Percentiles rank a stretch among this genome's conserved stretches.
phyloP scores from a whole-genome alignment of 129 eudicot genomes.

The Gnaphalium uliginosum region DNA sequence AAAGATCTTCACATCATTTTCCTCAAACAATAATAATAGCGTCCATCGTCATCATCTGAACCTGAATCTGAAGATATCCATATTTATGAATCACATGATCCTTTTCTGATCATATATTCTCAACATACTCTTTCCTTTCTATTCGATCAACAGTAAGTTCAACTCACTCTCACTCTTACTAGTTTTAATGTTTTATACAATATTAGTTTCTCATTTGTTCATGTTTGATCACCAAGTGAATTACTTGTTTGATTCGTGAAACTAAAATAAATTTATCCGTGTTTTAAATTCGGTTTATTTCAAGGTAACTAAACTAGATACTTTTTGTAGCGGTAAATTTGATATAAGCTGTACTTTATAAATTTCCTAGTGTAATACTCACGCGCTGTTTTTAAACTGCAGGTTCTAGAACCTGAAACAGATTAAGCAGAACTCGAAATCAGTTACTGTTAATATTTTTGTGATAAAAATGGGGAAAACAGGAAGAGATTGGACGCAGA shows the following conservation, averaged over 20 bases:
- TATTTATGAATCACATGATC: constrained; percentile 15
- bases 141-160: constrained; percentile 16
- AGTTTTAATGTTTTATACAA: background rate
- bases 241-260: too few species aligned
- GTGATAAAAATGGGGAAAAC: constrained; percentile 60
- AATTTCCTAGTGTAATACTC: too few species aligned
- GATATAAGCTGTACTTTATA: too few species aligned
- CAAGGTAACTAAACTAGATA: too few species aligned
- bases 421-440: background rate
- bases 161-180: background rate
- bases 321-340: too few species aligned
- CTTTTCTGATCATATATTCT: background rate
- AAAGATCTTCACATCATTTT: constrained; percentile 29
- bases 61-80: background rate
- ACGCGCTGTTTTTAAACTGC: too few species aligned
- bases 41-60: constrained; percentile 22
- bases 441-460: constrained; percentile 1
- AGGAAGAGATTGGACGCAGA: constrained; percentile 92
- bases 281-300: too few species aligned
- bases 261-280: too few species aligned
- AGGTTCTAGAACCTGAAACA: background rate
- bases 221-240: background rate
- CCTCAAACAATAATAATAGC: background rate
- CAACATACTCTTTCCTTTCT: background rate
- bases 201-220: background rate